phyloP scores from a whole-genome alignment of 495 filamentous ascomycete species.

The Tuber brumale region DNA sequence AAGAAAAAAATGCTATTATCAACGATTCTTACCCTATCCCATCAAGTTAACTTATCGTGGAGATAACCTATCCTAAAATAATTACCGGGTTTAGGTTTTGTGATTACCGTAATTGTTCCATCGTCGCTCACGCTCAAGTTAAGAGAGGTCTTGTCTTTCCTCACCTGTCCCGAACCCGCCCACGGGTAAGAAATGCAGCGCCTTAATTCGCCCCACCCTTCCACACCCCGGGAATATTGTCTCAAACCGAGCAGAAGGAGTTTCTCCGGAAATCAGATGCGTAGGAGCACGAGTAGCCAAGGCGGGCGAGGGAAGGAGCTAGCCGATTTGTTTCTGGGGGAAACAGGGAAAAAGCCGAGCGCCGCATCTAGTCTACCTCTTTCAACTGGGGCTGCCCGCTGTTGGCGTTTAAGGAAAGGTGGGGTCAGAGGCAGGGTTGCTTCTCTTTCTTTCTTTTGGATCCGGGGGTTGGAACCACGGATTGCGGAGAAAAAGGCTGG shows the following conservation, averaged over 20 bases:
- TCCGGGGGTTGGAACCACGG: constrained; percentile 34
- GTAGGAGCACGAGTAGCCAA: constrained; percentile 9
- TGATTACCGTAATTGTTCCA: background rate
- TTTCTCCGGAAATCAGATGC: constrained; percentile 33
- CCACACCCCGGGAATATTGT: constrained; percentile 16
- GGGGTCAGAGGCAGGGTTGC: constrained; percentile 29
- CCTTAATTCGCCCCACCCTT: background rate
- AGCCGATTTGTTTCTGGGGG: constrained; percentile 28
- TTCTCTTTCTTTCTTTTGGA: constrained; percentile 16
- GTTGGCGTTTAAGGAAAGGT: constrained; percentile 18
- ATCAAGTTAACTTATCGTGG: background rate
- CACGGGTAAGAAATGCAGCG: background rate
- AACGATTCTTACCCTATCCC: background rate
- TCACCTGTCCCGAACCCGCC: background rate
- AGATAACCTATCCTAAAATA: background rate
- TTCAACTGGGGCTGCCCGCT: background rate
- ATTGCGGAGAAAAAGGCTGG: constrained; percentile 20
- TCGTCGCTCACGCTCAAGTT: background rate
- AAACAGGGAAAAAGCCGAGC: constrained; percentile 29
- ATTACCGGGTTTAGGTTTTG: background rate
- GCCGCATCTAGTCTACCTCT: constrained; percentile 5
- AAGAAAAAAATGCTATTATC: background rate
- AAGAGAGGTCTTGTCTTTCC: background rate
- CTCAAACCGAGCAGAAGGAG: constrained; percentile 29
- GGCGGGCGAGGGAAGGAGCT: constrained; percentile 20